These are phyloP conservation scores for Delphinella strobiligena DNA, from an alignment of 2,329 filamentous ascomycete genomes.

Conservation along the genomic window DNA sequence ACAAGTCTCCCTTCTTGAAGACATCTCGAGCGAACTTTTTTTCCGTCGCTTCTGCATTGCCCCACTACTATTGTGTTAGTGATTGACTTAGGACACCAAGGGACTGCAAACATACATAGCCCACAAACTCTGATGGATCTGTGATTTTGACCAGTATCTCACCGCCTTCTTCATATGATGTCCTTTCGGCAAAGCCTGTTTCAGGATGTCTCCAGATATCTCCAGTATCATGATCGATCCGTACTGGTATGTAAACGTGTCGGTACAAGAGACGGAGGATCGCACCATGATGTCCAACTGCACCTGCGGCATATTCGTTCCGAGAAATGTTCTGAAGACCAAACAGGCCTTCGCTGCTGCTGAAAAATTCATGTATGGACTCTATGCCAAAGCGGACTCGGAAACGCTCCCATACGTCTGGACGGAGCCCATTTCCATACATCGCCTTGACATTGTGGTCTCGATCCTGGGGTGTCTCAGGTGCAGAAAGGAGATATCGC, in stretches of 20 bases:
- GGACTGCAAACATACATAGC: constrained; percentile 35
- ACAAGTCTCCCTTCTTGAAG: constrained; percentile 36
- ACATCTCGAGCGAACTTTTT: constrained; percentile 40
- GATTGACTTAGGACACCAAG: background rate
- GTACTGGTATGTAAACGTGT: constrained; percentile 52
- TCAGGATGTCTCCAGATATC: constrained; percentile 53
- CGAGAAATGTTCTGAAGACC: constrained; percentile 29
- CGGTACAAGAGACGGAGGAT: constrained; percentile 42
- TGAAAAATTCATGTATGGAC: constrained; percentile 63
- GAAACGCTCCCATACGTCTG: constrained; percentile 57
- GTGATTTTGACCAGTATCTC: constrained; percentile 60
- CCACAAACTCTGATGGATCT: constrained; percentile 46
- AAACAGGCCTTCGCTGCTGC: constrained; percentile 62
- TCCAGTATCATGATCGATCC: constrained; percentile 55
- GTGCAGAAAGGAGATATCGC: constrained; percentile 58
- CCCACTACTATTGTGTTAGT: constrained; percentile 27
- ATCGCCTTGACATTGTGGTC: constrained; percentile 47
- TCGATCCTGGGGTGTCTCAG: constrained; percentile 49
- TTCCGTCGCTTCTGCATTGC: constrained; percentile 52
- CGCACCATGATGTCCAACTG: constrained; percentile 60
- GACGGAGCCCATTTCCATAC: constrained; percentile 55
- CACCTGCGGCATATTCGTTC: constrained; percentile 54
- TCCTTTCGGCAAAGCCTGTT: constrained; percentile 55
- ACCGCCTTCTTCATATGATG: constrained; percentile 56
- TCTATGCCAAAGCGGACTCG: constrained; percentile 50